phyloP scores from a whole-genome alignment of 352 stramenopile genomes.

The Globisporangium emineosum region DNA sequence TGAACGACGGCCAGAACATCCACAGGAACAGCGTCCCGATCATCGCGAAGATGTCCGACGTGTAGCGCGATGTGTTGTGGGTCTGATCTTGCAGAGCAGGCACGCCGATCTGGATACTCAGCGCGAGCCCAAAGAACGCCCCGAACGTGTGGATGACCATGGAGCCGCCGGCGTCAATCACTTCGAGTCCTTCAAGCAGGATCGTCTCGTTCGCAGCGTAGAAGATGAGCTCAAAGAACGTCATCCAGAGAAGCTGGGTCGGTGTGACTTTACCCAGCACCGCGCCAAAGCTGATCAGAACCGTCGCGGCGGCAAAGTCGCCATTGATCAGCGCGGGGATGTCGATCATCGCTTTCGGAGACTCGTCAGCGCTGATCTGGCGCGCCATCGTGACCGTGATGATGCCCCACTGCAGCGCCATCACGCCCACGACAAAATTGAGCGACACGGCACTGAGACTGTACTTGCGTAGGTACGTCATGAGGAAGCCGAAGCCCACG shows the following conservation, averaged over 20 bases:
- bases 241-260: constrained; percentile 76
- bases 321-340: constrained; percentile 66
- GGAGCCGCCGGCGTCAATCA: constrained; percentile 72
- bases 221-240: constrained; percentile 70
- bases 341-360: constrained; percentile 49
- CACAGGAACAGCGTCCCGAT: constrained; percentile 85
- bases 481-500: constrained; percentile 86
- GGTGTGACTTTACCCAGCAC: constrained; percentile 75
- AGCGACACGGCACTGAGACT: constrained; percentile 71
- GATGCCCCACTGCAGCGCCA: constrained; percentile 72
- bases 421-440: constrained; percentile 70
- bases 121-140: constrained; percentile 74
- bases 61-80: constrained; percentile 67
- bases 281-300: constrained; percentile 80
- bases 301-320: constrained; percentile 74
- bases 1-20: constrained; percentile 89
- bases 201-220: constrained; percentile 82
- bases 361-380: constrained; percentile 47
- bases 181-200: constrained; percentile 45
- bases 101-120: constrained; percentile 57
- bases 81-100: constrained; percentile 30
- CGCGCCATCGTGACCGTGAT: constrained; percentile 59
- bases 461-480: constrained; percentile 87
- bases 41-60: constrained; percentile 74
- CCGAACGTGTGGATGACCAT: constrained; percentile 88